Conservation (phyloP, 2,329 filamentous ascomycete species). For the Trichoderma endophyticum region DNA sequence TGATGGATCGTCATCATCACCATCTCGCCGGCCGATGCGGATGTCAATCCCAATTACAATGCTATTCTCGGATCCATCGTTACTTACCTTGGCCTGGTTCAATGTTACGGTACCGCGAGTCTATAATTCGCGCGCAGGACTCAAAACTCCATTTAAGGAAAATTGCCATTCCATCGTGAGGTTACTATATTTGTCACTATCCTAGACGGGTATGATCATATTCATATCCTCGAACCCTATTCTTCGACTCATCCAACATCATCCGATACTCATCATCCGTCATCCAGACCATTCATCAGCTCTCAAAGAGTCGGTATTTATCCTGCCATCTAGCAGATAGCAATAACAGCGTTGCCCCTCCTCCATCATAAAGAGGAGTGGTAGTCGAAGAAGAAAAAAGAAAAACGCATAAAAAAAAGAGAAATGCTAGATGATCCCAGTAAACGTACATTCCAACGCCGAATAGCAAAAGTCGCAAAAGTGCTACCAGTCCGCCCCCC, state of each 20-base stretch:
- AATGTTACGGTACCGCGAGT: not conserved
- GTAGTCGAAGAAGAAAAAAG: not conserved
- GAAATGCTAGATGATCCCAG: not conserved
- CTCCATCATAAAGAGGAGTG: not conserved
- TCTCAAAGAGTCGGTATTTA: not conserved
- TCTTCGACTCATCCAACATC: not conserved
- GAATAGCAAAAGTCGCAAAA: not conserved
- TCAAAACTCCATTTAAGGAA: not conserved
- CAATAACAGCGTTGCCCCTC: not conserved
- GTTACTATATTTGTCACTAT: conserved; percentile 10
- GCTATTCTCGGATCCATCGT: not conserved
- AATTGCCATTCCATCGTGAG: not conserved
- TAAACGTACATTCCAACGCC: conserved; percentile 17
- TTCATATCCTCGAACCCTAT: not conserved
- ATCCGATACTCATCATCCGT: not conserved
- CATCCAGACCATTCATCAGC: not conserved
- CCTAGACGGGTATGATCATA: not conserved
- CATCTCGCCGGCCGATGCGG: not conserved
- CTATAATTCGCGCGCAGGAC: not conserved
- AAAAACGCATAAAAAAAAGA: not conserved
- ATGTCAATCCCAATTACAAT: not conserved
- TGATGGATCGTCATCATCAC: not conserved
- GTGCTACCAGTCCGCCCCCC: not conserved
- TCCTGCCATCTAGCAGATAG: not conserved
- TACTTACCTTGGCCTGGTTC: not conserved